Evolutionary conservation across 1,284 basidiomycete genomes (phyloP).

Genomic region (Hemileia vastatrix): DNA sequence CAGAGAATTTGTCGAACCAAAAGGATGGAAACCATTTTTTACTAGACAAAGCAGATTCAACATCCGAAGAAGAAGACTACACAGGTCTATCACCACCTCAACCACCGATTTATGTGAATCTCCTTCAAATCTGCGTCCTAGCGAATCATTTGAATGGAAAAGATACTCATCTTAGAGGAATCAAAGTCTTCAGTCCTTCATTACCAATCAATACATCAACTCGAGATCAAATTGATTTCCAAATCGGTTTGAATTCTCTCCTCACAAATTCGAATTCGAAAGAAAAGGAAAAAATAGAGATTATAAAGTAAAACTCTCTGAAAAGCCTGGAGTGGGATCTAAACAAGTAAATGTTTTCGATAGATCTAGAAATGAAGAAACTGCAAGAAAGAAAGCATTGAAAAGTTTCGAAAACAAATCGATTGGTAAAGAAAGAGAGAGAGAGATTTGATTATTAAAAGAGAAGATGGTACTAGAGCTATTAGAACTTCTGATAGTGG

Average conservation of each 20-base stretch:
- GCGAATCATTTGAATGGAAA: constrained; percentile 97
- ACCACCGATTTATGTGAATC: constrained; percentile 74
- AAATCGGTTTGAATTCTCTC: not conserved
- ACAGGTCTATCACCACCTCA: constrained; percentile 49
- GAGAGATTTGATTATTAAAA: not conserved
- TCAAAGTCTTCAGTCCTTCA: constrained; percentile 68
- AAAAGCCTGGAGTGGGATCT: not conserved
- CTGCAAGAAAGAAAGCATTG: not conserved
- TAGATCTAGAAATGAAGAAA: too few relatives aligned
- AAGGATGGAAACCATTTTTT: constrained; percentile 70
- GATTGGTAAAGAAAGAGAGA: not conserved
- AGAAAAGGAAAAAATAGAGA: not conserved
- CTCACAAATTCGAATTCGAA: too few relatives aligned
- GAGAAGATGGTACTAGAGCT: too few relatives aligned
- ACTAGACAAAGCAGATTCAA: constrained; percentile 22
- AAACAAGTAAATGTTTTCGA: not conserved
- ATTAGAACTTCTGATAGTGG: too few relatives aligned
- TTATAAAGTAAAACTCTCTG: not conserved
- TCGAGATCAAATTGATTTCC: not conserved
- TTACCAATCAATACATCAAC: not conserved
- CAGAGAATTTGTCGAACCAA: constrained; percentile 68
- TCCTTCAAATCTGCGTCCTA: constrained; percentile 81
- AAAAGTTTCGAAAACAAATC: not conserved
- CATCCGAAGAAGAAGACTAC: constrained; percentile 12
- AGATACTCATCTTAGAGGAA: constrained; percentile 92